These are phyloP conservation scores for Cyclotella kingstonii DNA, from an alignment of 108 stramenopile species.

Conservation along the genomic window DNA sequence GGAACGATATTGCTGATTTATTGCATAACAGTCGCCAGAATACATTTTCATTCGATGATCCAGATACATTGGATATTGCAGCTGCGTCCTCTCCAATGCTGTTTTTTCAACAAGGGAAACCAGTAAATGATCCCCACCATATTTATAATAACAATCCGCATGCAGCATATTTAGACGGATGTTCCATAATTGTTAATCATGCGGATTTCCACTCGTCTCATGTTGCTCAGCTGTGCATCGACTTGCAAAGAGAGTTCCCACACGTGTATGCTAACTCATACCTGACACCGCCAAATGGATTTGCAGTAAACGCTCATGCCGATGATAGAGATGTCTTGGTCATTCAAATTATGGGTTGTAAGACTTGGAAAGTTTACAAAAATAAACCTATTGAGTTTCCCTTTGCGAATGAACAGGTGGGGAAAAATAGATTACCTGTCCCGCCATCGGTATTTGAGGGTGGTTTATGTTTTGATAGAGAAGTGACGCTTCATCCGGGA, in stretches of 20 bases:
- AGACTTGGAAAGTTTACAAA: constrained; percentile 76
- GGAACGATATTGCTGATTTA: constrained; percentile 48
- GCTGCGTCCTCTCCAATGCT: constrained; percentile 24
- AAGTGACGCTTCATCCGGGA: constrained; percentile 51
- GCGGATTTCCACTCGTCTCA: constrained; percentile 51
- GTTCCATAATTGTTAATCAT: constrained; percentile 79
- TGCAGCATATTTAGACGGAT: constrained; percentile 73
- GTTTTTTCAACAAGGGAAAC: constrained; percentile 51
- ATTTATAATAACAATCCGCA: constrained; percentile 56
- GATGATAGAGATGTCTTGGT: constrained; percentile 91
- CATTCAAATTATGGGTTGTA: constrained; percentile 70
- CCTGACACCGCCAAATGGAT: constrained; percentile 73
- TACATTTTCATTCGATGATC: neutral
- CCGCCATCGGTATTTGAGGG: constrained; percentile 50
- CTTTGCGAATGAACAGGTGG: constrained; percentile 82
- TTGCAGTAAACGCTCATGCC: constrained; percentile 78
- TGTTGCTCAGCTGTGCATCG: constrained; percentile 65
- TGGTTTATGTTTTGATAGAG: constrained; percentile 38
- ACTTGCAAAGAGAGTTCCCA: constrained; percentile 62
- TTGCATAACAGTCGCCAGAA: constrained; percentile 37
- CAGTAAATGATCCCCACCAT: constrained; percentile 34
- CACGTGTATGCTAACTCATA: constrained; percentile 82
- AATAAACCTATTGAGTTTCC: constrained; percentile 67
- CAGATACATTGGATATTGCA: neutral
- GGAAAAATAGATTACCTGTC: constrained; percentile 68